Conservation (phyloP, 768 basidiomycete genomes). For the Macrolepiota fuliginosa region DNA sequence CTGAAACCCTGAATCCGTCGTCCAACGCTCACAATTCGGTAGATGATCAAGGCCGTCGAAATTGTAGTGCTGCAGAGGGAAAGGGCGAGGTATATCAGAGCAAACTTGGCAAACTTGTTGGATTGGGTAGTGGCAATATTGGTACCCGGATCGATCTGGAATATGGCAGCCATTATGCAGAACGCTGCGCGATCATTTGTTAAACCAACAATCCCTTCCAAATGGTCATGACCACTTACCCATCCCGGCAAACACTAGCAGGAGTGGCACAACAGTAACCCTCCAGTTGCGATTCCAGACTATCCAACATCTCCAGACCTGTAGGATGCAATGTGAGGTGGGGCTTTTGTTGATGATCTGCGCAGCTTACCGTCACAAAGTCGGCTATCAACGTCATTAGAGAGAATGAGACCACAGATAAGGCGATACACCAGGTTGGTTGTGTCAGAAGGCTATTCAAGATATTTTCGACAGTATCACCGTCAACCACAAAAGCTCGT, state of each 20-base stretch:
- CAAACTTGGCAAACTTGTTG: constrained; percentile 6
- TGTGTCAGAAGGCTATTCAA: not conserved
- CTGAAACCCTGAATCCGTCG: not conserved
- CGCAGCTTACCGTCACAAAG: constrained; percentile 2
- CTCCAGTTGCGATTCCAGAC: constrained; percentile 8
- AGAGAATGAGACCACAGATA: not conserved
- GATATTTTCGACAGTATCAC: not conserved
- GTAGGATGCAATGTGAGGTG: not conserved
- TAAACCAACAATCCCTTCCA: too few species aligned
- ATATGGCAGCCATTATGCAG: not conserved
- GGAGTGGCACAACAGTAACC: not conserved
- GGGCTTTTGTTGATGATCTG: not conserved
- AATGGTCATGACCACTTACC: not conserved
- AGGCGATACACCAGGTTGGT: not conserved
- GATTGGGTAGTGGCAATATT: not conserved
- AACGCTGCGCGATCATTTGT: not conserved
- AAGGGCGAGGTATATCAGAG: constrained; percentile 3
- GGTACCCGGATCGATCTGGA: not conserved
- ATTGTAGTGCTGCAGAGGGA: constrained; percentile 6
- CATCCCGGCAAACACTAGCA: not conserved
- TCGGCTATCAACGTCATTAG: constrained; percentile 2
- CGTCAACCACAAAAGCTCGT: constrained; percentile 3
- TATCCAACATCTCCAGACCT: constrained; percentile 8
- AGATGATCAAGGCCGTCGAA: constrained; percentile 1
- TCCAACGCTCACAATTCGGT: not conserved